Evolutionary conservation across 768 basidiomycete species (phyloP).

Genomic region (Phaffia australis): DNA sequence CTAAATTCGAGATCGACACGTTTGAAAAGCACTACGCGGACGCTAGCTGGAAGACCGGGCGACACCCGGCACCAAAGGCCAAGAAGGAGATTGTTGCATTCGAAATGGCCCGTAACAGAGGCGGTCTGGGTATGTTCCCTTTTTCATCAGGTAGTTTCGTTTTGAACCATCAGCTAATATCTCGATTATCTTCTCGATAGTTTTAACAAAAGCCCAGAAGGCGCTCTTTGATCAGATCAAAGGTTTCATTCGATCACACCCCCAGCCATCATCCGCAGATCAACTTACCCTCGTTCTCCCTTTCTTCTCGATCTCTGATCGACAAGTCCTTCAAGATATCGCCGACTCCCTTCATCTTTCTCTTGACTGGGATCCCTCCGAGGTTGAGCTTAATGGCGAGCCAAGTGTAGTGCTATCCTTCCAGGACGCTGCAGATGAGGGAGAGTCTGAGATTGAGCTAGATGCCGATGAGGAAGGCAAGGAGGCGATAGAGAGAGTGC

Average conservation of each 20-base stretch:
- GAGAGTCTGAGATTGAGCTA: slow-evolving; percentile 32
- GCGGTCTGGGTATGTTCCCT: slow-evolving; percentile 51
- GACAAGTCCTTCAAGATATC: slow-evolving; percentile 64
- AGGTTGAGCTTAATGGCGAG: slow-evolving; percentile 61
- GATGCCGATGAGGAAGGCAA: slow-evolving; percentile 44
- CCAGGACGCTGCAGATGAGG: slow-evolving; percentile 20
- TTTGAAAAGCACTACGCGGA: slow-evolving; percentile 89
- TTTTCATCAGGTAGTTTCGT: neutral
- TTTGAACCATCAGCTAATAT: neutral
- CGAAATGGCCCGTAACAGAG: slow-evolving; percentile 50
- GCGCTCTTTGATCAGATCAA: slow-evolving; percentile 69
- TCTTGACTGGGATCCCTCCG: slow-evolving; percentile 66
- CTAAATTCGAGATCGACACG: slow-evolving; percentile 71
- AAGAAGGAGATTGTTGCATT: slow-evolving; percentile 55
- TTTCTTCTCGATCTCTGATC: slow-evolving; percentile 62
- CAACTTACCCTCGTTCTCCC: slow-evolving; percentile 61
- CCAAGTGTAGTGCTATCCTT: slow-evolving; percentile 37
- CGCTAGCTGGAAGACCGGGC: slow-evolving; percentile 79
- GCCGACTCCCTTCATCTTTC: slow-evolving; percentile 65
- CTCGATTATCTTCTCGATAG: slow-evolving; percentile 36
- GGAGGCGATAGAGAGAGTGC: slow-evolving; percentile 65
- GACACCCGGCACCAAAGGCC: slow-evolving; percentile 48
- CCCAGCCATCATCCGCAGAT: slow-evolving; percentile 32
- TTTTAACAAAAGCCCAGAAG: slow-evolving; percentile 62
- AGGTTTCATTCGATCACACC: slow-evolving; percentile 52